Conservation (phyloP, 2,329 filamentous ascomycete species). For the Drechslerella stenobrocha region DNA sequence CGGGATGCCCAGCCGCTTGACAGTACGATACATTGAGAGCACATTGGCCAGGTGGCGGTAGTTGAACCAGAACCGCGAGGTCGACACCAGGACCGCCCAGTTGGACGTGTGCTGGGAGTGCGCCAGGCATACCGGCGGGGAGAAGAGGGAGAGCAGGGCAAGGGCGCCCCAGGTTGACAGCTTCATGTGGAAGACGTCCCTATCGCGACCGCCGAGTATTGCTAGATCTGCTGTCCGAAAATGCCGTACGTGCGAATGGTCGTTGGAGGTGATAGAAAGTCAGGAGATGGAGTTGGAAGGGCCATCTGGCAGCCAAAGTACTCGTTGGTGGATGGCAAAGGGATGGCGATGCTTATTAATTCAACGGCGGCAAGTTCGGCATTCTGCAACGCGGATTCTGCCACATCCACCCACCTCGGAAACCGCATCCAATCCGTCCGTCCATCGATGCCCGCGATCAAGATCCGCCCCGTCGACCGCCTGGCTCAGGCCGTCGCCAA, state of each 20-base stretch:
- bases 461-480: constrained; percentile 69
- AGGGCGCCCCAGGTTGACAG: constrained; percentile 25
- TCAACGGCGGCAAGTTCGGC: background rate
- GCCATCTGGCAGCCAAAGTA: too few relatives aligned
- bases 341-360: constrained; percentile 2
- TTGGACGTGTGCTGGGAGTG: constrained; percentile 87
- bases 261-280: background rate
- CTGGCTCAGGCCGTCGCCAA: constrained; percentile 69
- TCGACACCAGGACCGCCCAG: constrained; percentile 98
- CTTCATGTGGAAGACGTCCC: constrained; percentile 36
- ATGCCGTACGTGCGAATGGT: too few relatives aligned
- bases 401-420: background rate
- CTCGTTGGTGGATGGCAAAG: background rate
- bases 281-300: too few relatives aligned
- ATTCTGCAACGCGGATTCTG: background rate
- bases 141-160: constrained; percentile 31
- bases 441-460: constrained; percentile 57
- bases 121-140: constrained; percentile 52
- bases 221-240: too few relatives aligned
- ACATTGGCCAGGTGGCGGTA: constrained; percentile 98
- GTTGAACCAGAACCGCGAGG: constrained; percentile 99
- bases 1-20: constrained; percentile 95
- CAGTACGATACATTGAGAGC: constrained; percentile 93
- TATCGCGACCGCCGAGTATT: too few relatives aligned
- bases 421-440: background rate